phyloP scores from a whole-genome alignment of 2,329 filamentous ascomycete species.

The Mycogone perniciosa region DNA sequence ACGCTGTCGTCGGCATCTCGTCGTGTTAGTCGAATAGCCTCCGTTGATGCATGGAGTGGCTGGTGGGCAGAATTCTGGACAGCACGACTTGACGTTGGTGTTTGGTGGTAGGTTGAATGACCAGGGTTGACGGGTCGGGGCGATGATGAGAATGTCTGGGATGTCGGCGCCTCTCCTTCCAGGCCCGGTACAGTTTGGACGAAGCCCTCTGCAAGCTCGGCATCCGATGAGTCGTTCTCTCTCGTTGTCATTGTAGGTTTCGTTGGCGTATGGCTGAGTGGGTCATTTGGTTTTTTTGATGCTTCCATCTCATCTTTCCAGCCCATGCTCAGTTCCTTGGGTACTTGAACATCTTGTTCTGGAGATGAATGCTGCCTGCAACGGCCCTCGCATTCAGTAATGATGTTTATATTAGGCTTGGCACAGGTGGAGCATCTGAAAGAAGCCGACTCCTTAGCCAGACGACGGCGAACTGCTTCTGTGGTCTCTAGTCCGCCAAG shows the following conservation, averaged over 20 bases:
- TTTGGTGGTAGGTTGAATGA: constrained; percentile 9
- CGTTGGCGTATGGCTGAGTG: background rate
- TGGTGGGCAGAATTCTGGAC: background rate
- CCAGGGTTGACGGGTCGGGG: background rate
- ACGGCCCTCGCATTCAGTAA: constrained; percentile 61
- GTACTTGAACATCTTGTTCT: constrained; percentile 41
- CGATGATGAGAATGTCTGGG: constrained; percentile 1
- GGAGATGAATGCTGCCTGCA: constrained; percentile 33
- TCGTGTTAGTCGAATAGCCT: background rate
- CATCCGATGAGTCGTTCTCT: constrained; percentile 35
- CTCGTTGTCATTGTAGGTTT: background rate
- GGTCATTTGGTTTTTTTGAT: background rate
- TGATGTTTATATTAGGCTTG: constrained; percentile 65
- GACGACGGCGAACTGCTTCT: constrained; percentile 57
- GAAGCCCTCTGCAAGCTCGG: constrained; percentile 51
- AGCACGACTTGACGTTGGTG: background rate
- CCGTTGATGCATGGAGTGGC: background rate
- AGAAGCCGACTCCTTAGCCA: constrained; percentile 59
- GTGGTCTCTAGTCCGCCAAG: constrained; percentile 79
- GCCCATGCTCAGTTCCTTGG: constrained; percentile 55
- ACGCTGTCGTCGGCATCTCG: constrained; percentile 39
- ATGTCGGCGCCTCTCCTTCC: background rate
- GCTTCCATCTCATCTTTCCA: constrained; percentile 67
- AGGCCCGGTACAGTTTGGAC: constrained; percentile 35
- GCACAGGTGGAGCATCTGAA: constrained; percentile 69